Percentiles rank a stretch among this genome's conserved stretches.
phyloP scores from a whole-genome alignment of 495 filamentous ascomycete species.

The Penicillium lividum region DNA sequence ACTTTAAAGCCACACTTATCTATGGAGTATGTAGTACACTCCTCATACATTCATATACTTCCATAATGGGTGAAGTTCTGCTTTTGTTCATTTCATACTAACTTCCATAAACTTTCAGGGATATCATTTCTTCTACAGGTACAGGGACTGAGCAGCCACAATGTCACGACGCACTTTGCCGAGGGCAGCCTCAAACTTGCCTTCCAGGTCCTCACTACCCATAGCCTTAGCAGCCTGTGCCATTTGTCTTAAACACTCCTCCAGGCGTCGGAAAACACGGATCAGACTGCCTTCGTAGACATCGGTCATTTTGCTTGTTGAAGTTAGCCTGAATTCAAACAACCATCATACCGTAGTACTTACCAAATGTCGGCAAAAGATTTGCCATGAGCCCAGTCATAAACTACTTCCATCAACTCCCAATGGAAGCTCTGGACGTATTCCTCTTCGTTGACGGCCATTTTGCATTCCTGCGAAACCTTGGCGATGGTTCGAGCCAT shows the following conservation, averaged over 20 bases:
- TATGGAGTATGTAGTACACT: neutral
- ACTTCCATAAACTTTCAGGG: neutral
- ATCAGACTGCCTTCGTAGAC: conserved; percentile 96
- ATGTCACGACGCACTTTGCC: conserved; percentile 86
- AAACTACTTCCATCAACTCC: conserved; percentile 95
- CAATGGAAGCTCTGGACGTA: conserved; percentile 85
- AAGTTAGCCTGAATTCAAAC: conserved; percentile 5
- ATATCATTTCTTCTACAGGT: conserved; percentile 56
- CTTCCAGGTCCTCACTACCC: conserved; percentile 89
- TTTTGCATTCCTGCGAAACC: conserved; percentile 88
- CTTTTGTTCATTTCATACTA: conserved; percentile 1
- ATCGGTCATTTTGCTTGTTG: conserved; percentile 89
- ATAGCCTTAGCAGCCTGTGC: conserved; percentile 96
- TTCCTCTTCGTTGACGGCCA: conserved; percentile 87
- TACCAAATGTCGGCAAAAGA: conserved; percentile 96
- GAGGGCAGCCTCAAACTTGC: conserved; percentile 83
- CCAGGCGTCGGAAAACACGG: conserved; percentile 89
- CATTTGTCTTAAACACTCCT: conserved; percentile 96
- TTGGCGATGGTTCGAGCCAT: conserved; percentile 87
- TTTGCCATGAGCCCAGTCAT: conserved; percentile 89
- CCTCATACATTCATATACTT: neutral
- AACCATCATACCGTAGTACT: conserved; percentile 27
- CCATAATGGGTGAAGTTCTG: neutral
- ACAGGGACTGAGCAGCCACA: conserved; percentile 89
- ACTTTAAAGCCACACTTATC: neutral